Base-by-base conservation (phyloP, 805 yeast genomes). In the Schizosaccharomyces osmophilus region DNA sequence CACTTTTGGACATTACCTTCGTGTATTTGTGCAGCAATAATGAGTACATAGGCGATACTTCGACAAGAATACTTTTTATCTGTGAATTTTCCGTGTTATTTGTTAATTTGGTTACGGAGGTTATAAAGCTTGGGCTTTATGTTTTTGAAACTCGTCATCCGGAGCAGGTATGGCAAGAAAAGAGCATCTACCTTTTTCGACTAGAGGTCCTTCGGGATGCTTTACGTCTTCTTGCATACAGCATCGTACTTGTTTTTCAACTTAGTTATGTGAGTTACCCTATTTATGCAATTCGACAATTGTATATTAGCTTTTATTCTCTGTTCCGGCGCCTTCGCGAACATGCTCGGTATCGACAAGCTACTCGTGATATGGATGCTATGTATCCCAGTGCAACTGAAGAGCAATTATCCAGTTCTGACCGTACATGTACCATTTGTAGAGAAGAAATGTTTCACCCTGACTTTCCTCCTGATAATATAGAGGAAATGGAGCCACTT, bases 371-470 rank as follows among this genome's bases (percentile, higher is more conserved):
- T 66, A 73, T 93, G 67, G 87, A 85, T 64, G 74, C 76, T 32
- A 80, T 78, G 64, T 74, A 93, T 61, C 73, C 73, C 6, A 78
- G 80, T 63, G 95, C 95, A 2, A 73, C 82, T 0, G 74, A 70
- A 13, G 79, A 73, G 36, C 89, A 85, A 57, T 74, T 85, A 62
- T 64, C 65, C 43, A 45, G 62, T 3, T 65, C 64, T 6, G 84
- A 83, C 63, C 72, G 74, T 69, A 69, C 85, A 31, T 85, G 98
- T 72, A 87, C 87, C 64, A 84, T 90, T 51, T 90, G 98, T 72
- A 81, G 95, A 66, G 97, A 93, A 66, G 95, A 87, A 64, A 84
- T 90, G 90, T 51, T 51, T 17, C 57, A 29, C 5, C 57, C 36
- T 9, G 57, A 51, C 22, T 41, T 26, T 26, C 58, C 48, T 17